Percentiles rank a stretch among this genome's conserved stretches.
Evolutionary conservation across 78 protist genomes (phyloP).

Genomic region (Chrysochromulina parva): DNA sequence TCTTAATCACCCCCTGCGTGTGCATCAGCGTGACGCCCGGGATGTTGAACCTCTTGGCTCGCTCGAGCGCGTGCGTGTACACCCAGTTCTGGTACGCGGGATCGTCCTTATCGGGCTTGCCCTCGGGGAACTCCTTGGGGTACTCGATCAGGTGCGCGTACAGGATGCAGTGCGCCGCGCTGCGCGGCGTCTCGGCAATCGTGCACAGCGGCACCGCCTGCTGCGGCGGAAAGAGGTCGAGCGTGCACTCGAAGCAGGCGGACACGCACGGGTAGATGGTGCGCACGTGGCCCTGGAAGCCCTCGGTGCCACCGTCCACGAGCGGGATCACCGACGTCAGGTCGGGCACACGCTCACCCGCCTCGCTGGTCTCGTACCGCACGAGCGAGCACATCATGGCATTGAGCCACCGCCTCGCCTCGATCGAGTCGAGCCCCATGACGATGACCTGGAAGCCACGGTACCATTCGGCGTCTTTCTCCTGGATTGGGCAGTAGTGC

Average conservation of each 20-base stretch:
- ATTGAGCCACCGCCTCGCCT: slow-evolving; percentile 94
- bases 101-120: slow-evolving; percentile 84
- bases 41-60: slow-evolving; percentile 86
- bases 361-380: not conserved
- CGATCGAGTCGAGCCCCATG: slow-evolving; percentile 95
- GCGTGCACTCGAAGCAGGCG: slow-evolving; percentile 94
- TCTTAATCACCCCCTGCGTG: slow-evolving; percentile 59
- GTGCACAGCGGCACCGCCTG: slow-evolving; percentile 92
- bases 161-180: slow-evolving; percentile 40
- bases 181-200: slow-evolving; percentile 73
- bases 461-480: slow-evolving; percentile 79
- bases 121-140: not conserved
- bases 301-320: slow-evolving; percentile 98
- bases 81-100: slow-evolving; percentile 91
- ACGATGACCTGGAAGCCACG: slow-evolving; percentile 85
- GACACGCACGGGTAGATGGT: slow-evolving; percentile 85
- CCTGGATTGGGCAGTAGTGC: slow-evolving; percentile 86
- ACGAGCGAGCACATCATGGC: slow-evolving; percentile 72
- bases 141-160: not conserved
- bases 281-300: slow-evolving; percentile 93
- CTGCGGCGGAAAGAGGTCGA: slow-evolving; percentile 89
- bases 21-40: slow-evolving; percentile 82
- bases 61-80: slow-evolving; percentile 63
- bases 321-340: slow-evolving; percentile 62
- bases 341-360: slow-evolving; percentile 60